Percentiles rank a stretch among this genome's conserved stretches.
Evolutionary conservation across 805 yeast species (phyloP).

Genomic region (Yarrowia keelungensis): DNA sequence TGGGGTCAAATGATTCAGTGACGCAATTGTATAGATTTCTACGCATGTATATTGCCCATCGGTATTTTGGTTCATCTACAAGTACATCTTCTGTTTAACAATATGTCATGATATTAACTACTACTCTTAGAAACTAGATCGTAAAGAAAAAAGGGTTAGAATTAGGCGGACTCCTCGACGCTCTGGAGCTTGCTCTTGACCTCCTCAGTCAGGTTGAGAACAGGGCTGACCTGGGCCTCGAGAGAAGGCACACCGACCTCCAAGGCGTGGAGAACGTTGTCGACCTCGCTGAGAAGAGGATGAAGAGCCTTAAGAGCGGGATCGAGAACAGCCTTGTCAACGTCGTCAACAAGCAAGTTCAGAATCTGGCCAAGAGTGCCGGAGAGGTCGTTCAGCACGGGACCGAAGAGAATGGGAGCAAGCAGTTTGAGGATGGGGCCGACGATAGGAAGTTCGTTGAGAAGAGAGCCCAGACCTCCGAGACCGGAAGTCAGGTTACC

Average conservation of each 20-base stretch:
- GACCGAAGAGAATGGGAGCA: conserved; percentile 9
- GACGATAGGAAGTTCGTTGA: conserved; percentile 7
- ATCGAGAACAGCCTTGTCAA: conserved; percentile 15
- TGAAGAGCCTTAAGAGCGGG: conserved; percentile 1
- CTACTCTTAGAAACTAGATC: not conserved
- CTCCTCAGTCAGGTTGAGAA: not conserved
- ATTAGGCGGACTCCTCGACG: not conserved
- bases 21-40: too few relatives aligned
- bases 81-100: too few relatives aligned
- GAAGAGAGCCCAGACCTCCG: not conserved
- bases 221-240: not conserved
- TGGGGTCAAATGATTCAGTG: too few relatives aligned
- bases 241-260: not conserved
- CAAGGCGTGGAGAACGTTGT: not conserved
- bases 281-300: conserved; percentile 1
- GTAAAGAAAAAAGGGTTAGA: not conserved
- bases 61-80: too few relatives aligned
- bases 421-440: conserved; percentile 7
- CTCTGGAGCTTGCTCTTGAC: not conserved
- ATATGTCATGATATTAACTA: not conserved
- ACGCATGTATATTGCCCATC: too few relatives aligned
- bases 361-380: not conserved
- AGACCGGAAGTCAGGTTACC: conserved; percentile 6
- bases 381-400: not conserved
- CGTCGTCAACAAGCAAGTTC: conserved; percentile 24